Base-by-base conservation (phyloP, 2,329 filamentous ascomycete species). In the Colletotrichum trifolii region DNA sequence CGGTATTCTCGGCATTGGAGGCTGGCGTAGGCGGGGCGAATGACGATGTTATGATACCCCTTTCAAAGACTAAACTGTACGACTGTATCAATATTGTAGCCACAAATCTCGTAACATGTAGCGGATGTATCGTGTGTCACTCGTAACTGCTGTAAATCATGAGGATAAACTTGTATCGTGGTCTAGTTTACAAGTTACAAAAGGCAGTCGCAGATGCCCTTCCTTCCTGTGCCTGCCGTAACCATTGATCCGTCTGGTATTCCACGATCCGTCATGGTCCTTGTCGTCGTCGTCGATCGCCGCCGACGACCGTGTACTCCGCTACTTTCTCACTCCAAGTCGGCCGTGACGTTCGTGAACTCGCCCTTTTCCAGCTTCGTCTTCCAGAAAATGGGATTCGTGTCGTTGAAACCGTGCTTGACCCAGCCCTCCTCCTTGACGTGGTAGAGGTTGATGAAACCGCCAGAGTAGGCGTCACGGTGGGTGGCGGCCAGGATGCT, bases 311-410 rank as follows among this genome's bases (percentile, higher is more conserved):
- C 15, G 8, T 15, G 7, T 10, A 33, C 67, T 45, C 47, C 34
- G 17, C 60, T 33, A 13, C 15, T 54, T 50, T 68, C 64, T 83
- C 1, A 88, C n/a, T 86, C 86, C 76, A 96, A 78, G 74, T 89
- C 83, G 73, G 91, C 92, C 64, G 93, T 96, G 58, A 97, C 94
- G 78, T 97, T 97, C 69, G 91, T 95, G 80, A 99, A 99, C 84
- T 99, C 96, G 79, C 94, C 94, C 88, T 97, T 97, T 79, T 97
- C 91, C 75, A 99, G 82, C 89, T 99, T 99, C 54, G 94, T 97
- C 86, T 97, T 91, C 96, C 96, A 99, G 90, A 99, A 99, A 77
- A 98, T 97, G 48, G 95, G 95, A 85, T 98, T 97, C 72, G 95
- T 98, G 80, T 99, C 96, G 76, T 85, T 94, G 75, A 99, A 99